phyloP scores from a whole-genome alignment of 2,329 filamentous ascomycete genomes.

The Epichloe sibirici region DNA sequence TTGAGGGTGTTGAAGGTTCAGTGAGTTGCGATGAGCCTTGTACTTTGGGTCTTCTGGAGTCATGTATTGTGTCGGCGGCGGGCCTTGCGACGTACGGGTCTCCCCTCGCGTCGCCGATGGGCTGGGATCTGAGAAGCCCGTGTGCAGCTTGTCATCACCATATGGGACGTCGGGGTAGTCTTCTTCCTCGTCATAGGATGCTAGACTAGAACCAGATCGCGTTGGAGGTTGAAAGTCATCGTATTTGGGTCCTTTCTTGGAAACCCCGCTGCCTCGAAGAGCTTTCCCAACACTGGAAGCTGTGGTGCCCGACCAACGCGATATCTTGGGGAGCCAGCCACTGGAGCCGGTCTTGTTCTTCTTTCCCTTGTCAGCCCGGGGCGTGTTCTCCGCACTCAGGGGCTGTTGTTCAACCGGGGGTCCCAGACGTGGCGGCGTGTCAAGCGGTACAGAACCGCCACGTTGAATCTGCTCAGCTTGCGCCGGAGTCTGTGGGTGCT shows the following conservation, averaged over 20 bases:
- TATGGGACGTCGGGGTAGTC: slow-evolving; percentile 41
- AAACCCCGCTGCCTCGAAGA: slow-evolving; percentile 53
- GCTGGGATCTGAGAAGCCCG: slow-evolving; percentile 43
- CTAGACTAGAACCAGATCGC: slow-evolving; percentile 65
- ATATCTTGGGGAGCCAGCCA: slow-evolving; percentile 77
- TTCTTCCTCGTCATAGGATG: slow-evolving; percentile 46
- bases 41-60: slow-evolving; percentile 62
- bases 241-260: slow-evolving; percentile 45
- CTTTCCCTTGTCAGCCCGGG: slow-evolving; percentile 58
- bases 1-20: slow-evolving; percentile 71
- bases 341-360: slow-evolving; percentile 87
- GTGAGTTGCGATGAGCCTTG: slow-evolving; percentile 66
- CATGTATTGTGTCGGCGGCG: slow-evolving; percentile 40
- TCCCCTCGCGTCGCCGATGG: slow-evolving; percentile 16
- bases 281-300: slow-evolving; percentile 74
- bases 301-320: slow-evolving; percentile 94
- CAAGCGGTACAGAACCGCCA: slow-evolving; percentile 41
- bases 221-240: slow-evolving; percentile 50
- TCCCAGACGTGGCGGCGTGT: slow-evolving; percentile 44
- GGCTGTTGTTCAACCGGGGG: slow-evolving; percentile 25
- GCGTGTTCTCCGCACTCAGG: slow-evolving; percentile 68
- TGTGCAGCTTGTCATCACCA: slow-evolving; percentile 48
- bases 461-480: slow-evolving; percentile 32
- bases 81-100: slow-evolving; percentile 11
- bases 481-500: slow-evolving; percentile 46